phyloP scores from a whole-genome alignment of 2,329 filamentous ascomycete genomes.

The Penicillium polonicum region DNA sequence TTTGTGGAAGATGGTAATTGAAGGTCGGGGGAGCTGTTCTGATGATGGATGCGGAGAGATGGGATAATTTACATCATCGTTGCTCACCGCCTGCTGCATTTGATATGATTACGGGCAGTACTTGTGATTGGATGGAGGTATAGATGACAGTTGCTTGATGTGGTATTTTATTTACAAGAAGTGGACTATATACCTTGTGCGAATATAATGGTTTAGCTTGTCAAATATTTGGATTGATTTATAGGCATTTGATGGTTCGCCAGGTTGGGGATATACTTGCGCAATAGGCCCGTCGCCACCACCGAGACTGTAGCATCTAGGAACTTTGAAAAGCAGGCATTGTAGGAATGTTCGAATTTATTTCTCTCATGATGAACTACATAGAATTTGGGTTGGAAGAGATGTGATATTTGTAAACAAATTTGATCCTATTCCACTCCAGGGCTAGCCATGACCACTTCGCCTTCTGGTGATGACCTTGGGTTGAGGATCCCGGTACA shows the following conservation, averaged over 20 bases:
- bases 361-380: too few species aligned
- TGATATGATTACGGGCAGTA: not conserved
- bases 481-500: not conserved
- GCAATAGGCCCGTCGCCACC: not conserved
- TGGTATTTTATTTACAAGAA: not conserved
- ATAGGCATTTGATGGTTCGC: not conserved
- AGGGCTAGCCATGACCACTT: not conserved
- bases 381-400: too few species aligned
- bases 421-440: not conserved
- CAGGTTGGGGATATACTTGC: not conserved
- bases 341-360: not conserved
- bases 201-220: not conserved
- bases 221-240: not conserved
- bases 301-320: not conserved
- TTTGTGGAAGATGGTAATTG: not conserved
- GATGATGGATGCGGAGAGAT: conserved; percentile 13
- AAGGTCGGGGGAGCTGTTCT: conserved; percentile 1
- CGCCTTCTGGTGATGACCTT: not conserved
- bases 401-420: not conserved
- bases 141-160: not conserved
- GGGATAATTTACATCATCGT: conserved; percentile 14
- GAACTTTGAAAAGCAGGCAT: not conserved
- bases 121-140: conserved; percentile 3
- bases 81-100: conserved; percentile 2
- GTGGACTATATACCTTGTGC: not conserved